These are phyloP conservation scores for Colletotrichum falcatum DNA, from an alignment of 2,329 filamentous ascomycete species.

Conservation along the genomic window DNA sequence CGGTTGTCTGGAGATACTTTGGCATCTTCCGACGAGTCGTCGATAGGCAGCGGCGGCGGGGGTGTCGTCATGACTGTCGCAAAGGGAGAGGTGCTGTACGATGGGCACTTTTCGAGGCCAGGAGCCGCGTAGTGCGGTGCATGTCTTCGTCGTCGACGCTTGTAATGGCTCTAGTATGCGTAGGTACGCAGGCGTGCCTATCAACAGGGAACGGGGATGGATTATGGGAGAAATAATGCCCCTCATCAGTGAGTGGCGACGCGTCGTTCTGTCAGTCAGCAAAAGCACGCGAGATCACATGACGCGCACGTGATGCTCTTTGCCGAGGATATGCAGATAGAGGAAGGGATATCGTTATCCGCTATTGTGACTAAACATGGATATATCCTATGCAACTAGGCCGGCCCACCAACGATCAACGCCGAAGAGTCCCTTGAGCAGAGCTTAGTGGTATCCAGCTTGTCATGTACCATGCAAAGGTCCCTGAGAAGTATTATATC, in stretches of 20 bases:
- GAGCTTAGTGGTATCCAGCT: constrained; percentile 47
- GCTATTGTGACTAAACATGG: too few relatives aligned
- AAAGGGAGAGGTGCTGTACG: not conserved
- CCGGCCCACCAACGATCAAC: too few relatives aligned
- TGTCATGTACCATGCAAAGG: constrained; percentile 65
- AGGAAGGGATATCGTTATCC: too few relatives aligned
- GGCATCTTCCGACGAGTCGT: constrained; percentile 8
- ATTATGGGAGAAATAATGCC: not conserved
- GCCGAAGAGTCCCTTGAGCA: too few relatives aligned
- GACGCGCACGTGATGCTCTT: not conserved
- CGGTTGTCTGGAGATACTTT: constrained; percentile 50
- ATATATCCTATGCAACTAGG: too few relatives aligned
- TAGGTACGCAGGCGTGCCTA: not conserved
- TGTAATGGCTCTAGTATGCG: not conserved
- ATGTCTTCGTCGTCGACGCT: constrained; percentile 13
- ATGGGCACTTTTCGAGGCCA: not conserved
- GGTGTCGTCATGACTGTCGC: constrained; percentile 40
- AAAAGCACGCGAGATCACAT: constrained; percentile 34
- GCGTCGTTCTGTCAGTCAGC: constrained; percentile 20
- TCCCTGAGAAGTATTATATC: constrained; percentile 59
- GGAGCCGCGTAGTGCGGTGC: not conserved
- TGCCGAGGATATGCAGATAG: not conserved
- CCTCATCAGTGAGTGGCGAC: not conserved
- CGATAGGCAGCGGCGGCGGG: constrained; percentile 22
- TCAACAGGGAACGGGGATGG: not conserved